Evolutionary conservation across 306 rosid species (phyloP), one percentile per base, ranked within the genome.

Genomic region (Lathyrus tuberosus): DNA sequence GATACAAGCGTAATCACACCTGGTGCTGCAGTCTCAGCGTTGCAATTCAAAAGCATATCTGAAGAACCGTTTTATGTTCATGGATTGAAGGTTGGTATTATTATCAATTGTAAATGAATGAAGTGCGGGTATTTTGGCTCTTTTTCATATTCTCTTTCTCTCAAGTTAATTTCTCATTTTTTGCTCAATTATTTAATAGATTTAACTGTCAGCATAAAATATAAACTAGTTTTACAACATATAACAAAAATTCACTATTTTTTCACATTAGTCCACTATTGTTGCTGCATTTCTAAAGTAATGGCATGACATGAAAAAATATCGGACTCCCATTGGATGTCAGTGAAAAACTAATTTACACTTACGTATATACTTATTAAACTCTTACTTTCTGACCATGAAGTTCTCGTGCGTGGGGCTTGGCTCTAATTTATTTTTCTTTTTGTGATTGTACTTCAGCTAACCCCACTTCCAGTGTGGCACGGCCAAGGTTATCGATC

Each of bases 381-480:
- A 51, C 57, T 51, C 14, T 33, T 64, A 33, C 35, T 64, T 82
- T 49, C 52, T 74, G 43, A 24, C 57, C 31, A 26, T 68, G 70
- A 54, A 49, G 18, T 81, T 47, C 58, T 72, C 54, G 42, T 46
- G 66, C 52, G 42, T 68, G 43, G 54, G 28, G 72, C 51, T 40
- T 61, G 69, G 52, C 65, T 59, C 78, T 64, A 31, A 57, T 30
- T 43, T 73, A n/a, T 35, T 31, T 38, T 41, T 31, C 43, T 18
- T 76, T 8, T 54, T 56, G 52, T 38, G 62, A 59, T 54, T 75
- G 57, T 80, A 53, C 68, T 78, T 77, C 88, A 94, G 98, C 33
- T 94, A 73, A 87, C 86, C 43, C 97, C 98, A 8, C 74, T 94
- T 79, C 98, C 98, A 52, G 97, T 94, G 41, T 94, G 98, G 97